phyloP scores from a whole-genome alignment of 768 basidiomycete species.

The Lactarius sp. region DNA sequence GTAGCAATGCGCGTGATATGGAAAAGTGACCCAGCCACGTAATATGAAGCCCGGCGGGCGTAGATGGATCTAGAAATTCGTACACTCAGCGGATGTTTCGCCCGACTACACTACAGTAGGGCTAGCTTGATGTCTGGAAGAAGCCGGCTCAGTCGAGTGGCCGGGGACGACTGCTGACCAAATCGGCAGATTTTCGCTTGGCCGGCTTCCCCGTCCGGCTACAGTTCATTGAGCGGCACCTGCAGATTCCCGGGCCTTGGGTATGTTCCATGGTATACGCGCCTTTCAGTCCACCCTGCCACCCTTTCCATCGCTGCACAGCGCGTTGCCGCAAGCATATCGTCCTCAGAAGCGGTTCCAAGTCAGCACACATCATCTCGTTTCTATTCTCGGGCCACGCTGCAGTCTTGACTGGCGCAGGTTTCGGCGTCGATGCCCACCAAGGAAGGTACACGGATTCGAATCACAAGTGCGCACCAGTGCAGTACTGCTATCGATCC shows the following conservation, averaged over 20 bases:
- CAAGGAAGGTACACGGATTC: slow-evolving; percentile 86
- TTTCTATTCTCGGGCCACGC: slow-evolving; percentile 72
- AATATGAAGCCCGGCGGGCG: slow-evolving; percentile 54
- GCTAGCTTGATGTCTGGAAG: no score
- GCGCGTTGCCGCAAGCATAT: slow-evolving; percentile 36
- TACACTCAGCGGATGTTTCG: no score
- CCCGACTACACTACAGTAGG: no score
- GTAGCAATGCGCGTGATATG: slow-evolving; percentile 68
- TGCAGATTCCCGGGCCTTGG: neutral
- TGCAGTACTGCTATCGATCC: neutral
- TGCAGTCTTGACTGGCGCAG: slow-evolving; percentile 80
- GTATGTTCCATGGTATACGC: slow-evolving; percentile 42
- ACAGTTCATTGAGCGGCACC: no score
- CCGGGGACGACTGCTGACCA: no score
- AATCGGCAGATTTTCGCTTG: no score
- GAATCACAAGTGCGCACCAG: slow-evolving; percentile 65
- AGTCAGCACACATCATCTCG: slow-evolving; percentile 45
- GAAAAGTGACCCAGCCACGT: slow-evolving; percentile 82
- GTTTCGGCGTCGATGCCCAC: slow-evolving; percentile 96
- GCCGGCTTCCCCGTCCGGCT: no score
- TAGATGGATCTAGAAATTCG: slow-evolving; percentile 34
- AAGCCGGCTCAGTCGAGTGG: no score
- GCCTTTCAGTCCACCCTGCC: slow-evolving; percentile 65
- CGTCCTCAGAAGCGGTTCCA: slow-evolving; percentile 45
- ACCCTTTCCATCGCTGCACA: slow-evolving; percentile 41